Percentiles rank a stretch among this genome's conserved stretches.
phyloP scores from a whole-genome alignment of 192 early-diverging fungal genomes.

The Backusella circina region DNA sequence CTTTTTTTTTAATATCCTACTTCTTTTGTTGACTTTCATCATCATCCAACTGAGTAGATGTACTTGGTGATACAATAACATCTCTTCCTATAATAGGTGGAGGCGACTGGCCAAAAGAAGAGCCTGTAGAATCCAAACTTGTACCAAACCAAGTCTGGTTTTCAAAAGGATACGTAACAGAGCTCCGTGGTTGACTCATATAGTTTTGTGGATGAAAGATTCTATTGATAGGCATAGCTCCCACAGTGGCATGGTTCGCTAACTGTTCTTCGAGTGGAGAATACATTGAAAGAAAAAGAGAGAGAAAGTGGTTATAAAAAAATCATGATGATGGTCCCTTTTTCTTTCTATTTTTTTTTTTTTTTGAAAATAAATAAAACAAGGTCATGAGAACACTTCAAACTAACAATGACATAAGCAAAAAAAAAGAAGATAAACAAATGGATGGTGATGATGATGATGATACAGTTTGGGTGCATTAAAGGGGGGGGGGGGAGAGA shows the following conservation, averaged over 20 bases:
- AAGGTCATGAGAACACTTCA: neutral
- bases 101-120: conserved; percentile 23
- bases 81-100: conserved; percentile 6
- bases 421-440: too few species aligned
- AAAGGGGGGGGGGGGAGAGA: neutral
- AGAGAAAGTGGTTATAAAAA: too few species aligned
- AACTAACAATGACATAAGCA: neutral
- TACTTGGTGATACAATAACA: conserved; percentile 20
- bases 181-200: too few species aligned
- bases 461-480: neutral
- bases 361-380: too few species aligned
- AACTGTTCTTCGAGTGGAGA: neutral
- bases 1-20: too few species aligned
- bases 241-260: neutral
- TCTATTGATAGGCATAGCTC: neutral
- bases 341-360: neutral
- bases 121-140: conserved; percentile 24
- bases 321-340: too few species aligned
- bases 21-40: conserved; percentile 30
- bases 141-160: conserved; percentile 20
- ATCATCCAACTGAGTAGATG: conserved; percentile 22
- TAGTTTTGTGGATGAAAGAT: neutral
- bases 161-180: neutral
- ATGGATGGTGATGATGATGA: neutral
- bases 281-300: neutral